These are phyloP conservation scores for Spizellomyces punctatus DNA, from an alignment of 192 early-diverging fungal species.

Conservation along the genomic window DNA sequence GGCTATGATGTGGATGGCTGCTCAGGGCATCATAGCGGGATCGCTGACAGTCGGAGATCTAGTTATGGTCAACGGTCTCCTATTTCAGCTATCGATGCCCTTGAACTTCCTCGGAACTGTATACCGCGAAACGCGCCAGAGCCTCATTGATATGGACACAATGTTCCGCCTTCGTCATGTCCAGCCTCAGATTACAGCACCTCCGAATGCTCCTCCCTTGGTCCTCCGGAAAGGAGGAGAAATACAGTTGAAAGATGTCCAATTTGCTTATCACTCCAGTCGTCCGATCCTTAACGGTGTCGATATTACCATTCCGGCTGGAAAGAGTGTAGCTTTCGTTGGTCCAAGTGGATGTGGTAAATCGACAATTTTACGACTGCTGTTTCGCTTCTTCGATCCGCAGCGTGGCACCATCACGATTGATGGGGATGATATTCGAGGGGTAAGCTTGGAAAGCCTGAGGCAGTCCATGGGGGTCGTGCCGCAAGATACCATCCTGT, in stretches of 20 bases:
- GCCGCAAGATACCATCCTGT: slow-evolving; percentile 90
- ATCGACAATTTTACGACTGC: slow-evolving; percentile 66
- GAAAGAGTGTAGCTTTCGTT: slow-evolving; percentile 88
- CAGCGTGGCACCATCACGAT: slow-evolving; percentile 75
- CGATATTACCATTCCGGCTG: slow-evolving; percentile 81
- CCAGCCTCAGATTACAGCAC: slow-evolving; percentile 43
- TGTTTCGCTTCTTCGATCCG: slow-evolving; percentile 96
- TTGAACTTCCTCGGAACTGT: slow-evolving; percentile 98
- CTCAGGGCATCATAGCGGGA: slow-evolving; percentile 78
- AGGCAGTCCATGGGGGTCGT: slow-evolving; percentile 83
- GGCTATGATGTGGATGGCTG: slow-evolving; percentile 94
- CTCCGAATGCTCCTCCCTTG: slow-evolving; percentile 38
- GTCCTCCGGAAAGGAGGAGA: slow-evolving; percentile 54
- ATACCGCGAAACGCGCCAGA: slow-evolving; percentile 94
- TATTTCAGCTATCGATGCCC: slow-evolving; percentile 96
- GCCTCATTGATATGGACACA: slow-evolving; percentile 95
- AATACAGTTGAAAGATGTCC: slow-evolving; percentile 85
- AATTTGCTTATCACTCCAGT: slow-evolving; percentile 84
- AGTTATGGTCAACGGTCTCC: slow-evolving; percentile 97
- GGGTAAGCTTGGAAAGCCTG: slow-evolving; percentile 79
- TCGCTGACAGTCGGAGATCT: slow-evolving; percentile 94
- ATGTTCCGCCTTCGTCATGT: slow-evolving; percentile 86
- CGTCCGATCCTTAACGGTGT: slow-evolving; percentile 62
- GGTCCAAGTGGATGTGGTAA: slow-evolving; percentile 93
- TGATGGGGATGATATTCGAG: slow-evolving; percentile 81